Conservation (phyloP, 176 grass and related monocot genomes). For the Cymbopogon citratus region DNA sequence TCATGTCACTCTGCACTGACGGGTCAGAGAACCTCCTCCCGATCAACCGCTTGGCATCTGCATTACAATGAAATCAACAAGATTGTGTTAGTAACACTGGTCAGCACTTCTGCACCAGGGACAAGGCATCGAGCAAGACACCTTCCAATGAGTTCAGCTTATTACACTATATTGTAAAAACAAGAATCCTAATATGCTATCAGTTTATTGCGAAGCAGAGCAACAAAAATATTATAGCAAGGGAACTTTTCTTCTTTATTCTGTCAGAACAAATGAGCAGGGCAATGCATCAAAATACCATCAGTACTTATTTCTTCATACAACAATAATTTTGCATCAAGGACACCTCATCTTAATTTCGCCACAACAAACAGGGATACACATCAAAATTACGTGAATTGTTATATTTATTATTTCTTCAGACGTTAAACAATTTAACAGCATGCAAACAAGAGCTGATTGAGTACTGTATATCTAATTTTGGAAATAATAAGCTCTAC, state of each 20-base stretch:
- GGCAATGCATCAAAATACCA: background rate
- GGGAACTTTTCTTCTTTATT: background rate
- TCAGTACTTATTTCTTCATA: background rate
- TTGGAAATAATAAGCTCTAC: background rate
- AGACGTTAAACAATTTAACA: background rate
- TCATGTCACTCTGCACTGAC: slow-evolving; percentile 78
- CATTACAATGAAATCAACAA: background rate
- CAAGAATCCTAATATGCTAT: background rate
- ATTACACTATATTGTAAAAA: background rate
- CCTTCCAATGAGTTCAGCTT: background rate
- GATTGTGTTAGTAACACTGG: background rate
- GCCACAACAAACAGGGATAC: background rate
- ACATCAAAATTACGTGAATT: background rate
- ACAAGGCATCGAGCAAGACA: no score
- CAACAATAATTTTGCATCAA: background rate
- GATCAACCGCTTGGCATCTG: slow-evolving; percentile 90
- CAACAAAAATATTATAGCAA: background rate
- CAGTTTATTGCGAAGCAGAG: background rate
- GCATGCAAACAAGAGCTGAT: background rate
- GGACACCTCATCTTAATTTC: background rate
- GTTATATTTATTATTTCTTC: background rate
- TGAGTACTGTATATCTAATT: background rate
- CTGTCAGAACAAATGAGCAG: background rate
- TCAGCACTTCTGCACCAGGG: background rate
- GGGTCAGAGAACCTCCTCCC: slow-evolving; percentile 62